phyloP scores from a whole-genome alignment of 768 basidiomycete species.

The Cyathus striatus region DNA sequence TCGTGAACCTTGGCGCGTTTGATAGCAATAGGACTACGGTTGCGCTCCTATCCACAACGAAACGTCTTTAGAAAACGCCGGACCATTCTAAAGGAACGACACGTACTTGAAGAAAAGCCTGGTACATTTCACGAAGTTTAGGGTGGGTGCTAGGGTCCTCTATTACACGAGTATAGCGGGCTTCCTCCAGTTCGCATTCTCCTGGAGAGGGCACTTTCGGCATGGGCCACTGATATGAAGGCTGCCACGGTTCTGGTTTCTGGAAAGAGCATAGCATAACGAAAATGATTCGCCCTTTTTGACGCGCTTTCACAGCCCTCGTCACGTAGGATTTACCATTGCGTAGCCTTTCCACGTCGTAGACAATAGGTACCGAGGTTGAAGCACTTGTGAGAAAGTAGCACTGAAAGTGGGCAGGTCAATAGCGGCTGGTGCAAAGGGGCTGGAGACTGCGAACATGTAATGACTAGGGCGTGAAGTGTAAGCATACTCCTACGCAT shows the following conservation, averaged over 20 bases:
- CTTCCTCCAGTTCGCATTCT: slow-evolving; percentile 57
- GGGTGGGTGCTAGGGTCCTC: slow-evolving; percentile 27
- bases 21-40: slow-evolving; percentile 63
- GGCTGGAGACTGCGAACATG: slow-evolving; percentile 62
- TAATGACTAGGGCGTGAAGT: slow-evolving; percentile 53
- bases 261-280: slow-evolving; percentile 82
- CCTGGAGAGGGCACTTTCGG: slow-evolving; percentile 58
- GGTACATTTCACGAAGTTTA: slow-evolving; percentile 24
- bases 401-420: slow-evolving; percentile 40
- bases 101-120: slow-evolving; percentile 23
- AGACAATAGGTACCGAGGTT: slow-evolving; percentile 67
- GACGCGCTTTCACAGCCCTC: slow-evolving; percentile 55
- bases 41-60: slow-evolving; percentile 50
- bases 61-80: slow-evolving; percentile 1
- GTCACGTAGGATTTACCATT: slow-evolving; percentile 74
- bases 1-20: slow-evolving; percentile 45
- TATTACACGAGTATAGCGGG: slow-evolving; percentile 23
- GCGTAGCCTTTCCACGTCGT: slow-evolving; percentile 71
- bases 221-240: slow-evolving; percentile 61
- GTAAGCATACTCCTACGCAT: too few relatives aligned
- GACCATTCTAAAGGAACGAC: background rate
- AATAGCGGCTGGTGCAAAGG: too few relatives aligned
- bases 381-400: slow-evolving; percentile 80
- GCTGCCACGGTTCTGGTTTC: slow-evolving; percentile 72
- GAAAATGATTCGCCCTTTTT: slow-evolving; percentile 43